phyloP scores from a whole-genome alignment of 768 basidiomycete genomes.

The Piloderma croceum region DNA sequence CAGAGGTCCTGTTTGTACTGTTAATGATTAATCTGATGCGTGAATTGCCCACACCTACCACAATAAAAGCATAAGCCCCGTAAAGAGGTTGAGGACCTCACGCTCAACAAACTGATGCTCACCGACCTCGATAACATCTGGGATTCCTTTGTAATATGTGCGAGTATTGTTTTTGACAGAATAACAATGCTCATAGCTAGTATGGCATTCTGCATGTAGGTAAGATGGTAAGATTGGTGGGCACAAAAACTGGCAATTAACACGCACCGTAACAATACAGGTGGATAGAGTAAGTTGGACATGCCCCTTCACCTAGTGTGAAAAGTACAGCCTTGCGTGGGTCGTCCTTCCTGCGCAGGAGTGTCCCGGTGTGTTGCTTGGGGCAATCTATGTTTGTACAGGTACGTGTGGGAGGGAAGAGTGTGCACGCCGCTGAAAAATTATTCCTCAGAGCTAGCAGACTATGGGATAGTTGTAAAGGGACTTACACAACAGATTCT shows the following conservation, averaged over 20 bases:
- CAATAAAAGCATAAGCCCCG: slow-evolving; percentile 17
- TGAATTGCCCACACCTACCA: slow-evolving; percentile 14
- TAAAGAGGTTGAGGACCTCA: slow-evolving; percentile 17
- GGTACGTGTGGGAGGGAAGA: no score
- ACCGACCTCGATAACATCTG: slow-evolving; percentile 20
- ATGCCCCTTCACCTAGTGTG: slow-evolving; percentile 9
- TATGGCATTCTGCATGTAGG: slow-evolving; percentile 13
- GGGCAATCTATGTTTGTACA: no score
- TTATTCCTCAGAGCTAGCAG: no score
- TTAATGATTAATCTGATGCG: no score
- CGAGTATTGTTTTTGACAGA: slow-evolving; percentile 11
- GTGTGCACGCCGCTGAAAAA: no score
- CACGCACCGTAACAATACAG: no score
- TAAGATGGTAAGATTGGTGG: no score
- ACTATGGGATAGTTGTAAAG: no score
- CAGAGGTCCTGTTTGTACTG: slow-evolving; percentile 11
- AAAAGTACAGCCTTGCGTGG: slow-evolving; percentile 11
- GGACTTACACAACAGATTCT: no score
- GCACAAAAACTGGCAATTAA: no score
- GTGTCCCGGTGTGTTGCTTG: no score
- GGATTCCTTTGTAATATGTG: slow-evolving; percentile 20
- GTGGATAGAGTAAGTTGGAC: slow-evolving; percentile 10
- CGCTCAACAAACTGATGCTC: slow-evolving; percentile 24
- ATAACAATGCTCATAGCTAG: slow-evolving; percentile 24
- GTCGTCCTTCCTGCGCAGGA: no score